Evolutionary conservation across 2,329 filamentous ascomycete genomes (phyloP).

Genomic region (Cladorrhinum sp.): DNA sequence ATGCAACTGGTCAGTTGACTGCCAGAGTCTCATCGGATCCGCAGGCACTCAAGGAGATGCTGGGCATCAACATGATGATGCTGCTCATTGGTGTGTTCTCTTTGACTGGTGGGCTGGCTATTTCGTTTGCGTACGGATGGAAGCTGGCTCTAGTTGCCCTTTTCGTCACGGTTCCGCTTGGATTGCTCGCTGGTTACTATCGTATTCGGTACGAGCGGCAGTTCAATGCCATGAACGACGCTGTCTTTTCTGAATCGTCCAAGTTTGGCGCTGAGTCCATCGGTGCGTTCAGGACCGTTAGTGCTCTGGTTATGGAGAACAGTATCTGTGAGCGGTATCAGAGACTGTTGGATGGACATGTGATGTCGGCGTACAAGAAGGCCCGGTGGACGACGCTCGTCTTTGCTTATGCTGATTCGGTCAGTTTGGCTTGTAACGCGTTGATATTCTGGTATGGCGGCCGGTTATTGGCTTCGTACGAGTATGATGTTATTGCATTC

Average conservation of each 20-base stretch:
- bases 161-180: slow-evolving; percentile 56
- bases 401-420: slow-evolving; percentile 67
- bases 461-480: slow-evolving; percentile 47
- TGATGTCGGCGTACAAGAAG: slow-evolving; percentile 57
- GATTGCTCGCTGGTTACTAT: slow-evolving; percentile 47
- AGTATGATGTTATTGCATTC: slow-evolving; percentile 48
- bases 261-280: slow-evolving; percentile 74
- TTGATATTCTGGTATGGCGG: slow-evolving; percentile 67
- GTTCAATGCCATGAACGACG: slow-evolving; percentile 66
- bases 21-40: slow-evolving; percentile 56
- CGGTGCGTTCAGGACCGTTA: slow-evolving; percentile 69
- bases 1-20: slow-evolving; percentile 59
- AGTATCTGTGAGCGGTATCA: slow-evolving; percentile 62
- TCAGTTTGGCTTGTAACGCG: slow-evolving; percentile 61
- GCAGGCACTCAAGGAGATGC: slow-evolving; percentile 59
- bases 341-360: slow-evolving; percentile 56
- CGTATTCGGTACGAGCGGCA: slow-evolving; percentile 59
- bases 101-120: slow-evolving; percentile 60
- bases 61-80: slow-evolving; percentile 62
- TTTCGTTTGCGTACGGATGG: slow-evolving; percentile 73
- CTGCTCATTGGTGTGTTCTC: slow-evolving; percentile 63
- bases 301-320: slow-evolving; percentile 67
- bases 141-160: slow-evolving; percentile 68
- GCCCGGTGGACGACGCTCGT: slow-evolving; percentile 61
- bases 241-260: slow-evolving; percentile 68